Evolutionary conservation across 768 basidiomycete species (phyloP).

Genomic region (Termitomyces sp.): DNA sequence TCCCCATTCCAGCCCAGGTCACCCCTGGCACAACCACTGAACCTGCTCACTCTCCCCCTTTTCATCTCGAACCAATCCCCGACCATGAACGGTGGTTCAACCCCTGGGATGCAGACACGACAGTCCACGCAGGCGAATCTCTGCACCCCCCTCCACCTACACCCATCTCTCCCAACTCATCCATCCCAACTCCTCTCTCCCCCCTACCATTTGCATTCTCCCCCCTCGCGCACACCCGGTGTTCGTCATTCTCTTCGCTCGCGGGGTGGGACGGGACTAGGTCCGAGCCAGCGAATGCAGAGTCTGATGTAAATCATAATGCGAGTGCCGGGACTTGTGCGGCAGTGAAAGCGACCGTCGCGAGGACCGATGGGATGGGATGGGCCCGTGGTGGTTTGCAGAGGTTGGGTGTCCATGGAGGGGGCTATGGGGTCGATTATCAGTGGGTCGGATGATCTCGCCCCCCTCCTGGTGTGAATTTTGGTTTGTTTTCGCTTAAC

Average conservation of each 20-base stretch:
- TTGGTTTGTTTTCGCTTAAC: no score
- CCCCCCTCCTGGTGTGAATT: neutral
- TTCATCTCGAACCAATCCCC: neutral
- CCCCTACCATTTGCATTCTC: neutral
- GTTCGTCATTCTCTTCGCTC: neutral
- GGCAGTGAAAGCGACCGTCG: neutral
- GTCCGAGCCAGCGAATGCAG: neutral
- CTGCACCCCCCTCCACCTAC: neutral
- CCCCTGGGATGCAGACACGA: neutral
- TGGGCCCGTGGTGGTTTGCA: neutral
- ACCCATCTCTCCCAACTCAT: neutral
- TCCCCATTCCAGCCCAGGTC: neutral
- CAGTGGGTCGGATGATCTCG: neutral
- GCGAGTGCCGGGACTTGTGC: neutral
- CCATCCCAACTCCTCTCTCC: neutral
- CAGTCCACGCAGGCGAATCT: neutral
- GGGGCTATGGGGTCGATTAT: neutral
- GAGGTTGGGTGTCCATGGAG: neutral
- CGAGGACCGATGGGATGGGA: neutral
- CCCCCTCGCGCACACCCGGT: neutral
- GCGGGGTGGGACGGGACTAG: conserved; percentile 15
- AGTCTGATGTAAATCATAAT: neutral
- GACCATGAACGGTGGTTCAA: neutral
- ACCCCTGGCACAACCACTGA: no score
- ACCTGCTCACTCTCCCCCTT: neutral